A percentile compares a stretch with the other conserved stretches of the same genome.
These are phyloP conservation scores for Daldinia loculata DNA, from an alignment of 495 filamentous ascomycete genomes.

Conservation along the genomic window DNA sequence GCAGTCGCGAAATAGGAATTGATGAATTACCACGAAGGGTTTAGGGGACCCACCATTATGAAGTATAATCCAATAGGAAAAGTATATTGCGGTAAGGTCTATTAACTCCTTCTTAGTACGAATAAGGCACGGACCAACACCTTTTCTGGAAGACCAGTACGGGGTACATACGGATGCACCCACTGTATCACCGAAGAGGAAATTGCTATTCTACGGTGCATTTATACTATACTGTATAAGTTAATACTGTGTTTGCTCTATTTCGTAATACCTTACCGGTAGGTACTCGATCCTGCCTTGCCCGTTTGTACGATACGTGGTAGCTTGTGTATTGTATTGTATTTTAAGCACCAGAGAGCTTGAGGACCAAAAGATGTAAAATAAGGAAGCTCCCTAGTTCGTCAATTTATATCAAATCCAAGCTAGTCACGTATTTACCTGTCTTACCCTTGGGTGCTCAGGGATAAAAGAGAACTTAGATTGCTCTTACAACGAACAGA, in stretches of 20 bases:
- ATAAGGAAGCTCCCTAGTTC: not conserved
- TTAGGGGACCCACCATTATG: constrained; percentile 18
- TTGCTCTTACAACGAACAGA: not conserved
- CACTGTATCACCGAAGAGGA: constrained; percentile 7
- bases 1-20: constrained; percentile 41
- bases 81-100: constrained; percentile 1
- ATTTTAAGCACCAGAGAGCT: not conserved
- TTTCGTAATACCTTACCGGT: no score
- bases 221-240: not conserved
- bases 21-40: constrained; percentile 34
- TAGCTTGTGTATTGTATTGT: not conserved
- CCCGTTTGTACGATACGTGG: not conserved
- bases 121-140: constrained; percentile 26
- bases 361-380: not conserved
- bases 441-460: not conserved
- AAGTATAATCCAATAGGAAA: constrained; percentile 25
- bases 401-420: constrained; percentile 1
- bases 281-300: not conserved
- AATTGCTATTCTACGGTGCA: not conserved
- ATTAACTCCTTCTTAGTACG: constrained; percentile 14
- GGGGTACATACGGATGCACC: constrained; percentile 3
- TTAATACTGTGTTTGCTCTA: not conserved
- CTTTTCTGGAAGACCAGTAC: constrained; percentile 10
- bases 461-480: not conserved
- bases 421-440: not conserved